Percentiles rank a stretch among this genome's conserved stretches.
phyloP scores from a whole-genome alignment of 129 eudicot species.

The Escallonia rubra region DNA sequence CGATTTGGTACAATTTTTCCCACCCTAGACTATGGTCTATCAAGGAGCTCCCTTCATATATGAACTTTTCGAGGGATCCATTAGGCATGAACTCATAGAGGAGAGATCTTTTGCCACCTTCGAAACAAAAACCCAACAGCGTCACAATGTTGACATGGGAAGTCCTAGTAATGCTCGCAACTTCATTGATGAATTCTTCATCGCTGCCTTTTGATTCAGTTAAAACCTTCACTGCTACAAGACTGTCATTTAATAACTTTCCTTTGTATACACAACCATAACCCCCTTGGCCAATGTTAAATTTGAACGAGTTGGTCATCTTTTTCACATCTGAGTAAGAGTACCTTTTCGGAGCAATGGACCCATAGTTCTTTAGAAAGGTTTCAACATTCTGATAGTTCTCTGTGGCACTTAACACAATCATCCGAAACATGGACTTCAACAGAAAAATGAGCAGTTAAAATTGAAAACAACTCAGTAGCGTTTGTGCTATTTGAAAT shows the following conservation, averaged over 20 bases:
- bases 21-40: constrained; percentile 2
- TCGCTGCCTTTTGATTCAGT: constrained; percentile 12
- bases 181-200: constrained; percentile 20
- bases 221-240: constrained; percentile 16
- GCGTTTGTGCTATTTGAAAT: background rate
- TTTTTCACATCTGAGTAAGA: constrained; percentile 14
- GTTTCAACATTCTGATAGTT: no score
- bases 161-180: constrained; percentile 22
- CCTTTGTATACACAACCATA: constrained; percentile 25
- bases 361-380: background rate
- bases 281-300: constrained; percentile 24
- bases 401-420: background rate
- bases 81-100: constrained; percentile 31
- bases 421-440: background rate
- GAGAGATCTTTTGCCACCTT: constrained; percentile 17
- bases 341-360: constrained; percentile 14
- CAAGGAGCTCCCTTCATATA: background rate
- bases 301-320: constrained; percentile 21
- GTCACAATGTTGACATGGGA: constrained; percentile 33
- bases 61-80: constrained; percentile 39
- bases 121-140: constrained; percentile 25
- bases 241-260: background rate
- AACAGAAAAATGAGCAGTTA: background rate
- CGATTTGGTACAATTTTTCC: constrained; percentile 23
- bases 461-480: background rate